phyloP scores from a whole-genome alignment of 164 flowering plant genomes.

The Vitis vinifera region ASM3070453v1 NC_081807.1:2601001-2601500 shows the following conservation, averaged over 20 bases:
- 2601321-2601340: slow-evolving; percentile 11
- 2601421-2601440: slow-evolving; percentile 30
- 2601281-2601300: background rate
- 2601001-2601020: slow-evolving; percentile 27
- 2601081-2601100: slow-evolving; percentile 31
- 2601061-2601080: slow-evolving; percentile 33
- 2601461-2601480: background rate
- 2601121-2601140: slow-evolving; percentile 34
- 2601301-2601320: background rate
- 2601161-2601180: background rate
- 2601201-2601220: too few species aligned
- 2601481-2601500: background rate
- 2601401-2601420: slow-evolving; percentile 28
- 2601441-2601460: slow-evolving; percentile 28
- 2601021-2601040: slow-evolving; percentile 26
- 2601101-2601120: slow-evolving; percentile 35
- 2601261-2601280: too few species aligned
- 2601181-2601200: too few species aligned
- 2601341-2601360: slow-evolving; percentile 34
- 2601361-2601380: slow-evolving; percentile 29
- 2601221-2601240: too few species aligned
- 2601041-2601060: slow-evolving; percentile 28
- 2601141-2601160: background rate
- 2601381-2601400: slow-evolving; percentile 22
- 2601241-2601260: too few species aligned